Percentiles rank a stretch among this genome's conserved stretches.
Evolutionary conservation across 768 basidiomycete genomes (phyloP).

Genomic region (Clitopilus hobsonii): DNA sequence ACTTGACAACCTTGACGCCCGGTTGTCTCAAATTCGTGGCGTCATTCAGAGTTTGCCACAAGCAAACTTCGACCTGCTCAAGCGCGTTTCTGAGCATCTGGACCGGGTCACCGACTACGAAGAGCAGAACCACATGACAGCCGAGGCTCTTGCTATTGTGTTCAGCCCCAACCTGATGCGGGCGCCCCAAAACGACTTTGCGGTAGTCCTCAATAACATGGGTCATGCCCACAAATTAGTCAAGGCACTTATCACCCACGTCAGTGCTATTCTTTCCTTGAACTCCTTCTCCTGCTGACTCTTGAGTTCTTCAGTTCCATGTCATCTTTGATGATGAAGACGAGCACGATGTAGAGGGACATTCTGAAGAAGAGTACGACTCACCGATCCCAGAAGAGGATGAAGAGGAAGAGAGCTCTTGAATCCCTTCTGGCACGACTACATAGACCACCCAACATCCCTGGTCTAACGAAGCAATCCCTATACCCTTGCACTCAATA

Average conservation of each 20-base stretch:
- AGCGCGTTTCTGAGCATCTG: conserved; percentile 78
- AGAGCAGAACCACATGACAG: conserved; percentile 87
- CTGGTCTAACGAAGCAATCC: conserved; percentile 15
- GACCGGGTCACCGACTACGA: conserved; percentile 88
- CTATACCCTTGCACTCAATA: conserved; percentile 9
- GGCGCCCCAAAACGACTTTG: conserved; percentile 75
- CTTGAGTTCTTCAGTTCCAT: conserved; percentile 39
- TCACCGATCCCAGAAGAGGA: conserved; percentile 66
- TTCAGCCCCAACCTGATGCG: conserved; percentile 80
- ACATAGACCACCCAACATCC: conserved; percentile 10
- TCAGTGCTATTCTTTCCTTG: conserved; percentile 31
- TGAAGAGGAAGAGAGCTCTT: conserved; percentile 36
- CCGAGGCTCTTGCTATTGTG: conserved; percentile 79
- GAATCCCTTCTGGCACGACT: conserved; percentile 12
- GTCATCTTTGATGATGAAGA: conserved; percentile 72
- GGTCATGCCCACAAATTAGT: conserved; percentile 71
- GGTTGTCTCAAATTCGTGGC: conserved; percentile 56
- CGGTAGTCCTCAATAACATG: conserved; percentile 77
- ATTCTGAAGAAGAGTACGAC: conserved; percentile 61
- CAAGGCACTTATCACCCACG: conserved; percentile 72
- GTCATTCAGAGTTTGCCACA: conserved; percentile 69
- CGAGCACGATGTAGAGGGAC: conserved; percentile 49
- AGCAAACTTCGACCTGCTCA: conserved; percentile 74
- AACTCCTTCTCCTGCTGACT: conserved; percentile 3
- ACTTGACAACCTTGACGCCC: conserved; percentile 63